A percentile compares a stretch with the other conserved stretches of the same genome.
Conservation (phyloP, 2,329 filamentous ascomycete species). For the Davidsoniella eucalypti region DNA sequence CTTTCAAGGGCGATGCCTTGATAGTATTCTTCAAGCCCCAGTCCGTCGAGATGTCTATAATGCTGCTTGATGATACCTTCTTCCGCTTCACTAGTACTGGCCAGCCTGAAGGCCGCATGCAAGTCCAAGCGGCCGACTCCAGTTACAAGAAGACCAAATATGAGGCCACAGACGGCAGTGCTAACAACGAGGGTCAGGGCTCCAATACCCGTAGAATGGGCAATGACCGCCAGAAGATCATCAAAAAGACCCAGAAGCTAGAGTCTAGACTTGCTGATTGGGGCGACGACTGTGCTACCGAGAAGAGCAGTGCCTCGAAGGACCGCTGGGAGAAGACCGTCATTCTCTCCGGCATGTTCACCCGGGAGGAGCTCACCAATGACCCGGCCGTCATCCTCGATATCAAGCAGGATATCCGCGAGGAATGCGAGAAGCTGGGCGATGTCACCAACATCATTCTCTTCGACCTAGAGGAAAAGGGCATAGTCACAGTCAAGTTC, state of each 20-base stretch:
- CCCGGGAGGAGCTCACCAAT: conserved; percentile 65
- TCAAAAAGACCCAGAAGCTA: conserved; percentile 78
- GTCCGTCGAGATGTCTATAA: conserved; percentile 73
- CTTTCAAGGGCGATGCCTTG: conserved; percentile 85
- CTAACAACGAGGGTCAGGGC: conserved; percentile 17
- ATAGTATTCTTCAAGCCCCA: conserved; percentile 91
- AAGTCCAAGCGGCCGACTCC: conserved; percentile 68
- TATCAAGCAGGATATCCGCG: conserved; percentile 85
- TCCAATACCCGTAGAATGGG: conserved; percentile 30
- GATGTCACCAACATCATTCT: conserved; percentile 81
- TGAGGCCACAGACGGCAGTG: conserved; percentile 25
- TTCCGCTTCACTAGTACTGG: conserved; percentile 49
- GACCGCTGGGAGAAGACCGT: conserved; percentile 61
- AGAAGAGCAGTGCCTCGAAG: conserved; percentile 27
- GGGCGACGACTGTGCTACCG: conserved; percentile 60
- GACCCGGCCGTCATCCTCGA: conserved; percentile 71
- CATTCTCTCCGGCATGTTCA: conserved; percentile 88
- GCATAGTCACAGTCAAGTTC: conserved; percentile 76
- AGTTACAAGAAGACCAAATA: conserved; percentile 85
- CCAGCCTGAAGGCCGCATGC: conserved; percentile 48
- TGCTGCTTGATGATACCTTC: conserved; percentile 64
- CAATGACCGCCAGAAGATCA: conserved; percentile 74
- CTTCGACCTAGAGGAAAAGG: conserved; percentile 72
- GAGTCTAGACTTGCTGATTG: conserved; percentile 87
- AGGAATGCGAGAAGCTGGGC: conserved; percentile 76